phyloP scores from a whole-genome alignment of 2,329 filamentous ascomycete species.

The Fusarium sp. region DNA sequence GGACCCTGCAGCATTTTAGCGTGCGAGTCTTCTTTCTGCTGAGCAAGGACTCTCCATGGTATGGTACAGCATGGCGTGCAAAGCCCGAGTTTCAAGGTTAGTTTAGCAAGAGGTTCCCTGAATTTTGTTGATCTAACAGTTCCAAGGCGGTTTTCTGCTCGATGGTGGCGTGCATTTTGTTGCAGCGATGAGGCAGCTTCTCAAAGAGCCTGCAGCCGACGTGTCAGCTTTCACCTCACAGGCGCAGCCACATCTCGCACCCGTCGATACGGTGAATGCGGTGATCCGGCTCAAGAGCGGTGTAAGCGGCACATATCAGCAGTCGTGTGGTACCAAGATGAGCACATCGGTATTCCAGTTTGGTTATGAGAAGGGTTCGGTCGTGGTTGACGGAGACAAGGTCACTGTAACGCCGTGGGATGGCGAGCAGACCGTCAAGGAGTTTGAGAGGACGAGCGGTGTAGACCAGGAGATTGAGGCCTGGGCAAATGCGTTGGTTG shows the following conservation, averaged over 20 bases:
- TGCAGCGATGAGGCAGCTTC: constrained; percentile 70
- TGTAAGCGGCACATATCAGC: constrained; percentile 65
- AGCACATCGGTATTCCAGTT: constrained; percentile 66
- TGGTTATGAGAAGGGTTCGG: constrained; percentile 67
- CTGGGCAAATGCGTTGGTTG: constrained; percentile 66
- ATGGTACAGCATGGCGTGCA: constrained; percentile 72
- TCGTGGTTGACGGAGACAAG: constrained; percentile 61
- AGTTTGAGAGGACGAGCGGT: constrained; percentile 63
- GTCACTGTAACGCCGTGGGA: constrained; percentile 54
- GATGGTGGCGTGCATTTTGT: constrained; percentile 81
- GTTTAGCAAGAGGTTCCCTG: neutral
- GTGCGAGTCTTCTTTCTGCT: constrained; percentile 54
- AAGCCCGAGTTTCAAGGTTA: constrained; percentile 75
- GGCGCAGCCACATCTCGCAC: constrained; percentile 67
- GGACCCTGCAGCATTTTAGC: constrained; percentile 60
- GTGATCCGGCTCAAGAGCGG: constrained; percentile 66
- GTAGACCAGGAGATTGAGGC: constrained; percentile 71
- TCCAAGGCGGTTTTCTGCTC: constrained; percentile 81
- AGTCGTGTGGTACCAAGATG: constrained; percentile 68
- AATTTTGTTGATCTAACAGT: constrained; percentile 48
- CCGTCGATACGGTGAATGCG: constrained; percentile 74
- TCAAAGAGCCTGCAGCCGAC: constrained; percentile 59
- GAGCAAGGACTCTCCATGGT: constrained; percentile 57
- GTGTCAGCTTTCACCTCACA: constrained; percentile 67
- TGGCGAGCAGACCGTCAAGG: constrained; percentile 52